Evolutionary conservation across 331 rosid genomes (phyloP), one percentile per base, ranked within the genome.

Genomic region (Phaseolus coccineus): DNA sequence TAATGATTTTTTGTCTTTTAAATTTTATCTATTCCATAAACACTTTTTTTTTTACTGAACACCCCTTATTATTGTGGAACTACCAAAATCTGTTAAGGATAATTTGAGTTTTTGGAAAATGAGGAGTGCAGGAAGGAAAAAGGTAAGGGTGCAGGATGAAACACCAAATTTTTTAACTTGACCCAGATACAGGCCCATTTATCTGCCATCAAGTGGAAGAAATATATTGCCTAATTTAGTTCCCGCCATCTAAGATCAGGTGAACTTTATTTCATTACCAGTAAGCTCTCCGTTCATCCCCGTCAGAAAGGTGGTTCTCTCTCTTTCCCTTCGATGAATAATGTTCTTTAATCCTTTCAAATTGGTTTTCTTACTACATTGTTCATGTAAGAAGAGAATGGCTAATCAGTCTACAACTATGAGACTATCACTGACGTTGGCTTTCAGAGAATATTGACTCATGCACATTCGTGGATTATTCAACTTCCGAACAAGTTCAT

Each of bases 201-300:
- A 65, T 19, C 22, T 19, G 22, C 22, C 22, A 19, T 19, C 22
- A 19, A 19, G 22, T 19, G 22, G 22, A 31, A 50, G 25, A n/a
- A 48, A 31, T 3, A 55, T 61, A 61, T 13, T 19, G 2, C 14
- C 15, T 58, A 47, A 22, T 19, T 15, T 73, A 22, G n/a, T 84
- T 79, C 74, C 82, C 82, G 84, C 87, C 82, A 80, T 28, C 40
- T 3, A 69, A 37, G 15, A 57, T 33, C 63, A 27, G 68, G 39
- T 77, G 47, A 52, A 46, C 27, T 50, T 50, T 65, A 39, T 77
- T 75, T 69, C 73, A n/a, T 46, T 48, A 35, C 58, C 48, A 15
- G 47, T 58, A 19, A 6, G 47, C 4, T 58, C 57, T 68, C 65
- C 19, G 14, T 46, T 57, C 69, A 56, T 56, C 58, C 13, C 61